Percentiles rank a stretch among this genome's conserved stretches.
These are phyloP conservation scores for Blastocystis hominis DNA, from an alignment of 352 stramenopile genomes.

Conservation along the genomic window DNA sequence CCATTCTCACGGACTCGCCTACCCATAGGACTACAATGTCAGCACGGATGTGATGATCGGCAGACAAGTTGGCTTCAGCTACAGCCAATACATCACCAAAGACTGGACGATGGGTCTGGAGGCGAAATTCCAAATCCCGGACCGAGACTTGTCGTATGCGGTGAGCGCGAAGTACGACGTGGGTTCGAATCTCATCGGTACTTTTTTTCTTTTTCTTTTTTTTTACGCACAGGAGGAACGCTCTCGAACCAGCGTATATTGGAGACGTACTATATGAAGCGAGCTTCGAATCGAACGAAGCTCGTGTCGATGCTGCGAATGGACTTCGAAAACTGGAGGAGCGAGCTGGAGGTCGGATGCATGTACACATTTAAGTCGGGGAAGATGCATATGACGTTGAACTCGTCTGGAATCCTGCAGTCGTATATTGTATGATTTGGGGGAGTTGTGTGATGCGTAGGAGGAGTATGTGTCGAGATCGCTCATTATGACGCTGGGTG, in stretches of 20 bases:
- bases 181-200: not conserved
- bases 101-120: constrained; percentile 12
- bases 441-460: not conserved
- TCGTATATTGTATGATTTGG: not conserved
- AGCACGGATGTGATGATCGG: not conserved
- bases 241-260: not conserved
- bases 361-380: constrained; percentile 36
- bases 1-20: not conserved
- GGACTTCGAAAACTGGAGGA: constrained; percentile 5
- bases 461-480: constrained; percentile 15
- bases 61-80: not conserved
- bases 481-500: constrained; percentile 24
- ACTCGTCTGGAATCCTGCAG: constrained; percentile 1
- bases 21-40: constrained; percentile 10
- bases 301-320: constrained; percentile 8
- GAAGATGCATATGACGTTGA: constrained; percentile 38
- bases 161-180: not conserved
- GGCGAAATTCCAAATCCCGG: not conserved
- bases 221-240: not conserved
- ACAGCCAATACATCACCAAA: constrained; percentile 26
- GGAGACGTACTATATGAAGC: constrained; percentile 21
- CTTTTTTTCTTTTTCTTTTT: not conserved
- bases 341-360: constrained; percentile 24
- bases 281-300: constrained; percentile 8
- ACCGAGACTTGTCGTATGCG: not conserved